phyloP scores from a whole-genome alignment of 371 early-diverging fungal genomes.

The Lichtheimia ramosa region DNA sequence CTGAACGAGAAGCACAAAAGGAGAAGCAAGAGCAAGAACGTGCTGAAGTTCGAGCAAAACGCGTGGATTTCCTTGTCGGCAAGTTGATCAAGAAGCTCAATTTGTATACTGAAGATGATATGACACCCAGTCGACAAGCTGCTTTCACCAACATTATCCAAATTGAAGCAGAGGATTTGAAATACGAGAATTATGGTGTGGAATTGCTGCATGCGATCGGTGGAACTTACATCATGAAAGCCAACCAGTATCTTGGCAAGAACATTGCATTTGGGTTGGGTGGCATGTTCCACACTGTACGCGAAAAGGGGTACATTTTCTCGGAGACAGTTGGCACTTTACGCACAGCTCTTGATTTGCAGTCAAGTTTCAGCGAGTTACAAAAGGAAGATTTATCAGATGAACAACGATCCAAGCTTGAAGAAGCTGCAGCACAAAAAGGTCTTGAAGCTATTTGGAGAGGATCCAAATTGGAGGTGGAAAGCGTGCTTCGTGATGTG shows the following conservation, averaged over 20 bases:
- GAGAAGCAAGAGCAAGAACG: constrained; percentile 38
- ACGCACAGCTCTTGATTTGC: constrained; percentile 87
- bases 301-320: constrained; percentile 84
- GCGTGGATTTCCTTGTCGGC: constrained; percentile 71
- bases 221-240: constrained; percentile 83
- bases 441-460: constrained; percentile 92
- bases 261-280: constrained; percentile 74
- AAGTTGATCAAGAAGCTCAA: constrained; percentile 78
- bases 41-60: constrained; percentile 59
- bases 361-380: constrained; percentile 82
- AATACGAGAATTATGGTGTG: constrained; percentile 87
- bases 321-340: constrained; percentile 88
- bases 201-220: constrained; percentile 93
- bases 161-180: constrained; percentile 85
- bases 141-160: constrained; percentile 71
- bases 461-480: constrained; percentile 92
- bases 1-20: constrained; percentile 52
- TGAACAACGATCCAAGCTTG: constrained; percentile 62
- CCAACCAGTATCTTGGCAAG: constrained; percentile 77
- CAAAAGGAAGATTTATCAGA: constrained; percentile 82
- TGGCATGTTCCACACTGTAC: constrained; percentile 63
- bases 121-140: constrained; percentile 37
- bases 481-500: constrained; percentile 87
- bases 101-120: constrained; percentile 71
- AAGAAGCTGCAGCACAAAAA: constrained; percentile 73